A percentile compares a stretch with the other conserved stretches of the same genome.
These are phyloP conservation scores for Hypoxylon sp. DNA, from an alignment of 2,329 filamentous ascomycete species.

Conservation along the genomic window DNA sequence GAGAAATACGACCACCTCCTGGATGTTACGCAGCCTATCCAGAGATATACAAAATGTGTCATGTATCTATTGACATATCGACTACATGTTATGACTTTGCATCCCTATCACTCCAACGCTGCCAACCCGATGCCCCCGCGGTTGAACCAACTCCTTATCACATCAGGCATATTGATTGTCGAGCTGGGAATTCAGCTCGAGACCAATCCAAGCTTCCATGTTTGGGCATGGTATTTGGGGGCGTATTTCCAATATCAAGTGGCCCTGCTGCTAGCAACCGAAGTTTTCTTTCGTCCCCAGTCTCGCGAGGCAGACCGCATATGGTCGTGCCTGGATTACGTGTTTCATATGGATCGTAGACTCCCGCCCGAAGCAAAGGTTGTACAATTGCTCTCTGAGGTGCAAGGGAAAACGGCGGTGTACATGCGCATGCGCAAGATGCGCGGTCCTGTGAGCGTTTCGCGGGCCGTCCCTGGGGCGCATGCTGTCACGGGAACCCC, in stretches of 20 bases:
- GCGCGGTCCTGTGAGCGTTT: constrained; percentile 62
- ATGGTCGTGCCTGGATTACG: constrained; percentile 78
- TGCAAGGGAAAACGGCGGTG: constrained; percentile 69
- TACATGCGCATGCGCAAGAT: constrained; percentile 70
- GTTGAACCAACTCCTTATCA: constrained; percentile 72
- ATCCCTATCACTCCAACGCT: constrained; percentile 71
- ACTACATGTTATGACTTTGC: constrained; percentile 75
- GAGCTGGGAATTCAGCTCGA: constrained; percentile 63
- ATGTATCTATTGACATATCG: constrained; percentile 74
- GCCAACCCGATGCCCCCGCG: constrained; percentile 68
- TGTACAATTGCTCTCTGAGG: constrained; percentile 70
- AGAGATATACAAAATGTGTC: constrained; percentile 72
- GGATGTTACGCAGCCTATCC: constrained; percentile 69
- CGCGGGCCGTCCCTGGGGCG: constrained; percentile 54
- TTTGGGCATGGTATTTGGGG: constrained; percentile 78
- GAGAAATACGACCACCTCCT: constrained; percentile 75
- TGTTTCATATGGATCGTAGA: constrained; percentile 71
- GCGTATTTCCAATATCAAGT: constrained; percentile 80
- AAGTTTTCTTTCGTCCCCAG: constrained; percentile 71
- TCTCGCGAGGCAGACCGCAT: constrained; percentile 72
- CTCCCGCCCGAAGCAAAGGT: constrained; percentile 69
- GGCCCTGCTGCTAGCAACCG: constrained; percentile 75
- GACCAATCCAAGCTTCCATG: constrained; percentile 59
- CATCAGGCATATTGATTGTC: constrained; percentile 66
- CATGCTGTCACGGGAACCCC: constrained; percentile 53